Evolutionary conservation across 2,329 filamentous ascomycete species (phyloP).

Genomic region (Huntiella omanensis): DNA sequence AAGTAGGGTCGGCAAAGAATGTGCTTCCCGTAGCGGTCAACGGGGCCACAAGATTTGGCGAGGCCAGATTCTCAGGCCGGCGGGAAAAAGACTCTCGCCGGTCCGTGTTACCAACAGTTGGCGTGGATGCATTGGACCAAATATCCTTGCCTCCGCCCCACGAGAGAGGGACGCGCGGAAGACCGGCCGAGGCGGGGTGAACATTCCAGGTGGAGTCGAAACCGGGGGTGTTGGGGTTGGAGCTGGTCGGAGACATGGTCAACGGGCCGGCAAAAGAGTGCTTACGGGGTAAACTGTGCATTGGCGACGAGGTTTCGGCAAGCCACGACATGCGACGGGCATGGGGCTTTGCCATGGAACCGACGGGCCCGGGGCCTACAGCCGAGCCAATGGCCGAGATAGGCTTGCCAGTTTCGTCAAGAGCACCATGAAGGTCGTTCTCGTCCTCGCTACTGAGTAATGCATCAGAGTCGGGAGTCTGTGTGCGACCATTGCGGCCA

Average conservation of each 20-base stretch:
- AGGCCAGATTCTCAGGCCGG: constrained; percentile 55
- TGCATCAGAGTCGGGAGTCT: constrained; percentile 86
- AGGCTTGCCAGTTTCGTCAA: not conserved
- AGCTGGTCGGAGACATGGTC: constrained; percentile 63
- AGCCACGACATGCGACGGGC: constrained; percentile 66
- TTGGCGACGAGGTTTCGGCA: constrained; percentile 54
- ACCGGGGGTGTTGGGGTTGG: constrained; percentile 64
- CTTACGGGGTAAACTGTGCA: constrained; percentile 42
- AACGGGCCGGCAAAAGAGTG: constrained; percentile 51
- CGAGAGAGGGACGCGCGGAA: constrained; percentile 35
- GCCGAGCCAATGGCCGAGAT: constrained; percentile 20
- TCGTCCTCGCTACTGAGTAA: constrained; percentile 92
- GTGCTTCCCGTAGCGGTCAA: constrained; percentile 24
- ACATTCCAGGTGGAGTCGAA: constrained; percentile 44
- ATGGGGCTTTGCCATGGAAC: constrained; percentile 37
- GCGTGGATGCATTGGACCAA: constrained; percentile 38
- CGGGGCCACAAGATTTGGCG: constrained; percentile 45
- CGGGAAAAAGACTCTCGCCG: constrained; percentile 61
- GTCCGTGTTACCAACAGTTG: constrained; percentile 23
- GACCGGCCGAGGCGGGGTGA: constrained; percentile 32
- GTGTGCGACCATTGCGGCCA: constrained; percentile 56
- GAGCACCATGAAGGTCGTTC: constrained; percentile 28
- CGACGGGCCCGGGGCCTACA: constrained; percentile 21
- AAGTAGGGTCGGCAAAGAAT: constrained; percentile 30
- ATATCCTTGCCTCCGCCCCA: constrained; percentile 53